Percentiles rank a stretch among this genome's conserved stretches.
Evolutionary conservation across 306 rosid species (phyloP).

Genomic region (Macrotyloma uniflorum): DNA sequence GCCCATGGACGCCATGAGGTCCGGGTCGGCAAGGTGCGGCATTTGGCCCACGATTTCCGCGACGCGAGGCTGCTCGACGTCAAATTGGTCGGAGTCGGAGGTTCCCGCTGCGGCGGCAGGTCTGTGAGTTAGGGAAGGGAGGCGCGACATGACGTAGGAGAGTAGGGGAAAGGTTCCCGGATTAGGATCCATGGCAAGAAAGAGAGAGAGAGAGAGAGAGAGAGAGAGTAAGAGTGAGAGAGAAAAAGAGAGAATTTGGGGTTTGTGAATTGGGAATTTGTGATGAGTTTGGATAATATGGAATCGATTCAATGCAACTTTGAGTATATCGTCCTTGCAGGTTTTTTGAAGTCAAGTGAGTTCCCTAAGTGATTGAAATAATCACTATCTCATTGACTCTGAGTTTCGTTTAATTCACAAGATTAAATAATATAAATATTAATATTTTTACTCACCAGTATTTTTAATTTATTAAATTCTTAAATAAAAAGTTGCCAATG

Average conservation of each 20-base stretch:
- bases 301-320: neutral
- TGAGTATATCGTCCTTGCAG: neutral
- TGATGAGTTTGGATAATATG: neutral
- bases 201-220: neutral
- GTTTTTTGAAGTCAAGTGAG: too few species aligned
- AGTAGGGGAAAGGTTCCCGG: conserved; percentile 80
- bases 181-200: conserved; percentile 70
- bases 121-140: conserved; percentile 53
- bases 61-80: conserved; percentile 59
- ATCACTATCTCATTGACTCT: too few species aligned
- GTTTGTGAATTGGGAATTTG: neutral
- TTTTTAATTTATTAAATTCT: too few species aligned
- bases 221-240: neutral
- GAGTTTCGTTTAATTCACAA: too few species aligned
- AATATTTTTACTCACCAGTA: too few species aligned
- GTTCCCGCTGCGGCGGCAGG: neutral
- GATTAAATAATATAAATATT: too few species aligned
- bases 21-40: conserved; percentile 74
- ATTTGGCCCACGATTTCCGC: conserved; percentile 44
- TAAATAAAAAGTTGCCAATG: too few species aligned
- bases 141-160: conserved; percentile 79
- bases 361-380: too few species aligned
- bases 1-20: conserved; percentile 66
- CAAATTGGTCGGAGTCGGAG: conserved; percentile 34
- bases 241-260: too few species aligned